Percentiles rank a stretch among this genome's conserved stretches.
phyloP scores from a whole-genome alignment of 108 stramenopile genomes.

The Fragilaria crotonensis region DNA sequence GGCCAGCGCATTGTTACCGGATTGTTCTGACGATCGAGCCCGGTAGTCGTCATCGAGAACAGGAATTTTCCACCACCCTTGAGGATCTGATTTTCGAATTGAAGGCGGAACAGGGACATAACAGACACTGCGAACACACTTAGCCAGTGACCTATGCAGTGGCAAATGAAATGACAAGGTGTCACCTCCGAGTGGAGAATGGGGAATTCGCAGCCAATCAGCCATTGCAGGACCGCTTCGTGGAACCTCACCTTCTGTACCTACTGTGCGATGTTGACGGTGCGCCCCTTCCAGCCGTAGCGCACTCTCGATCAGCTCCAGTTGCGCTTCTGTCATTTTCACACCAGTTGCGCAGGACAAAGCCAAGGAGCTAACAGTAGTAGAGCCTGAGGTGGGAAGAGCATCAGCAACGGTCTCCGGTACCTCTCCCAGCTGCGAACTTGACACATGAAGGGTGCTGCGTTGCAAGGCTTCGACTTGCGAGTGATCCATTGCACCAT shows the following conservation, averaged over 20 bases:
- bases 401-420: conserved; percentile 15
- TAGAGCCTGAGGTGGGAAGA: conserved; percentile 8
- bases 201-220: conserved; percentile 83
- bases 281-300: conserved; percentile 43
- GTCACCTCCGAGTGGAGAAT: conserved; percentile 80
- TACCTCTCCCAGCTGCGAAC: conserved; percentile 40
- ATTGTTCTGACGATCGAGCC: conserved; percentile 10
- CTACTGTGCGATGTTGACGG: conserved; percentile 7
- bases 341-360: conserved; percentile 77
- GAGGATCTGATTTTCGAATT: conserved; percentile 36
- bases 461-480: conserved; percentile 73
- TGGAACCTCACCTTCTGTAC: conserved; percentile 4
- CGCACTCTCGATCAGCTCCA: conserved; percentile 72
- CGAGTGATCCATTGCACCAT: conserved; percentile 37
- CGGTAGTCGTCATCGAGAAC: conserved; percentile 54
- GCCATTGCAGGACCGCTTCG: conserved; percentile 68
- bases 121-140: conserved; percentile 64
- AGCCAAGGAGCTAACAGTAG: conserved; percentile 46
- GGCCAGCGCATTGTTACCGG: conserved; percentile 29
- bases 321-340: conserved; percentile 78
- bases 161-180: conserved; percentile 85
- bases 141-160: conserved; percentile 74
- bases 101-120: conserved; percentile 55
- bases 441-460: conserved; percentile 76
- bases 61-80: conserved; percentile 80